Base-by-base conservation (phyloP, 2,329 filamentous ascomycete genomes). In the Seiridium cupressi region DNA sequence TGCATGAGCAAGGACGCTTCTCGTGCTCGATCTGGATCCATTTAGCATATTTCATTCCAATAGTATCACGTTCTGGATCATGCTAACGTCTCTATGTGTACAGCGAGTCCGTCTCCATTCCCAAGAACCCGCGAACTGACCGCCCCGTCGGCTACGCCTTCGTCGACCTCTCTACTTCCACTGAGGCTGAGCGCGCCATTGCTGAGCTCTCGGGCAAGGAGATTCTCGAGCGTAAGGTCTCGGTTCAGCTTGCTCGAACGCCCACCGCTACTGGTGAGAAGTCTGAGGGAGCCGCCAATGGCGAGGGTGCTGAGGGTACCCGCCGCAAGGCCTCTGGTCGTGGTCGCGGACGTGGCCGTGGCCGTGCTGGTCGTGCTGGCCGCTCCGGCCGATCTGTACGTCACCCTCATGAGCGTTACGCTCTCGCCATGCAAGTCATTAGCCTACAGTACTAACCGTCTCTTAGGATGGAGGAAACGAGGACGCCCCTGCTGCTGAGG, bases 131-230 rank as follows among this genome's bases (percentile, higher is more conserved):
- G 76, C 94, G 95, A 79, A 99, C 94, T 80, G 94, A 93, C 80
- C 94, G 95, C 76, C 94, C 95, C 66, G 95, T 99, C 77, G 95
- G 95, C 75, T 99, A 98, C 79, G 95, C 95, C 75, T 99, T 99
- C 77, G 95, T 99, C 77, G 95, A 98, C 76, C 90, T 99, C 67
- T 96, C 92, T 64, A 97, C 94, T 66, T 92, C 95, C 62, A 88
- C 87, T 68, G 95, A 98, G 84, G 95, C 95, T 66, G 92, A 97
- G 81, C 92, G 93, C 77, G 95, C 95, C 74, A 98, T 99, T 72
- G 84, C 87, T 71, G 92, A 97, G 81, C 90, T 99, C 68, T 97
- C 95, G 72, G 94, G 94, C 79, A 93, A 97, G 84, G 93, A 96
- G 81, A 95, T 99, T 72, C 88, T 98, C 62, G 93, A 97, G 80